Evolutionary conservation across 2,329 filamentous ascomycete species (phyloP).

Genomic region (Ophiostoma novo-ulmi): DNA sequence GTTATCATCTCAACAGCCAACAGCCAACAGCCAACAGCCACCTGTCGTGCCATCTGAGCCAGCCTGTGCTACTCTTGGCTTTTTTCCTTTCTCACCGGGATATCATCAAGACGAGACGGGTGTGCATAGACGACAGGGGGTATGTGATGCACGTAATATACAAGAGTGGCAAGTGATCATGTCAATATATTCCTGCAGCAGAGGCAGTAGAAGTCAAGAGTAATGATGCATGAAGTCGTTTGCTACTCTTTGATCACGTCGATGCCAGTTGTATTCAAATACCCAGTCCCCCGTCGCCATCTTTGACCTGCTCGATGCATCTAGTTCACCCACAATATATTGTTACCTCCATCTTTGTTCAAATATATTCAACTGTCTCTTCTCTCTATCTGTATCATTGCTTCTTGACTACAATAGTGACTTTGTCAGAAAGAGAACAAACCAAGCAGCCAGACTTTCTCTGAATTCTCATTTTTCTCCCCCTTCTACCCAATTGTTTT

Average conservation of each 20-base stretch:
- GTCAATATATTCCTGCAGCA: not conserved
- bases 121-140: not conserved
- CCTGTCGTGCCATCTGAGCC: not conserved
- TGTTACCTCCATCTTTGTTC: no score
- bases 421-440: no score
- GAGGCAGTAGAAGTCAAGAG: not conserved
- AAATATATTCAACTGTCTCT: no score
- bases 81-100: not conserved
- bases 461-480: no score
- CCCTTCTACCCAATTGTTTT: no score
- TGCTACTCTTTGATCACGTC: not conserved
- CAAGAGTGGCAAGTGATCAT: not conserved
- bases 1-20: not conserved
- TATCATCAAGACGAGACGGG: slow-evolving; percentile 6
- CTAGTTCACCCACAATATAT: no score
- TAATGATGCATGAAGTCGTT: not conserved
- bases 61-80: not conserved
- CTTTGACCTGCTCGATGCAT: not conserved
- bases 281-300: not conserved
- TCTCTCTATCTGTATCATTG: no score
- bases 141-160: not conserved
- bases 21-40: not conserved
- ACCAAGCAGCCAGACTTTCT: no score
- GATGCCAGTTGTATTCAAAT: not conserved
- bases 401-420: no score